Base-by-base conservation (phyloP, 1,284 basidiomycete species). In the Phlebopus sp. region DNA sequence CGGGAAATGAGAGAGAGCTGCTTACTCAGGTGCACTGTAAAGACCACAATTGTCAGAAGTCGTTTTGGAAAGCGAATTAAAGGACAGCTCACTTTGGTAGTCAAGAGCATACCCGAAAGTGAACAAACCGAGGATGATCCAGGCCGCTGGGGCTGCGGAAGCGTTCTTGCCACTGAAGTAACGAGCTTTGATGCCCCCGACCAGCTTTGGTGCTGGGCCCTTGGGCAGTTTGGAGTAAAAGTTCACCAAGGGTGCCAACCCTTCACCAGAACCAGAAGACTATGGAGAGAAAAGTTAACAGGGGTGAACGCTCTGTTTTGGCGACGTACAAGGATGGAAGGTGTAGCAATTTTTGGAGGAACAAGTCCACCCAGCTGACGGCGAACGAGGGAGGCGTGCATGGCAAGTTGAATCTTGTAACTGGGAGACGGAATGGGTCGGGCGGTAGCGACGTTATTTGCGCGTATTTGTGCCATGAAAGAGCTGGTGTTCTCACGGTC, bases 221-320 rank as follows among this genome's bases (percentile, higher is more conserved):
- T 90, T 90, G 57, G 93, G 94, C 42, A 97, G 79, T 69, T 90
- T 91, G 57, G 90, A 93, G 79, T 97, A 97, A 73, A 97, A 97
- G 64, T 88, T 82, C 56, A 97, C 92, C 64, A 97, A 87, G 34
- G 84, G 82, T 50, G 82, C 77, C 49, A 96, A 89, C 57, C 88
- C 84, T 46, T 81, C 82, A 47, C 86, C 89, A 50, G 84, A 80
- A 55, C 91, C 92, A 52, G 86, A 83, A 47, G 87, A 81, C 87
- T 86, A 23, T 2, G 17, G 5, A 23, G 41, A 15, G 15, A 58
- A 47, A 49, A 35, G 21, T 55, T 5, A 59, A 36, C 11, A 10
- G 1, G 21, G 8, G 19, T 14, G 5, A 0, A 38, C 8, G 25
- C 11, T 18, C 30, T 14, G 23, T 2, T 1, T 2, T 11, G 3